Base-by-base conservation (phyloP, 208 protist genomes). In the Phytomonas serpens region DNA sequence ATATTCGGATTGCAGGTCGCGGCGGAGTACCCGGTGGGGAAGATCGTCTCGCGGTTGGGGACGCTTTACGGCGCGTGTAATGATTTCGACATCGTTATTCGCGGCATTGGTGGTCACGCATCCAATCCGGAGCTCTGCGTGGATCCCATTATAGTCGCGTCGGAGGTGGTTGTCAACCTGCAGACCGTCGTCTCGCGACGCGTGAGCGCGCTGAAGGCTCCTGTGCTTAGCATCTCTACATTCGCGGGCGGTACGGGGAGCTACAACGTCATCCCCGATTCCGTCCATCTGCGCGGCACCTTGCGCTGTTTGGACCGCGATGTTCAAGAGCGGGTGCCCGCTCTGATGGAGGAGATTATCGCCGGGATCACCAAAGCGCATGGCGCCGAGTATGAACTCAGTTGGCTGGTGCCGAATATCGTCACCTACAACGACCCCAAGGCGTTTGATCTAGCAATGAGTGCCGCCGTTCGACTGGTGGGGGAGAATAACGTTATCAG, bases 231-330 rank as follows among this genome's bases (percentile, higher is more conserved):
- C 64, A 79, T 92, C 57, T 82, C 87, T 1, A 87, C 81, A 6
- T 84, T 92, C 68, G 74, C 80, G 14, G 82, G 77, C 61, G 87
- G 87, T 2, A 77, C 76, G 34, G 83, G 83, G 10, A 86, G 79
- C 73, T 88, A 92, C 69, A 92, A 92, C 68, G 87, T 92, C 62
- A 92, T 92, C 32, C 87, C 87, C 23, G 78, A 87, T 65, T 80
- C 70, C 14, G 84, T 86, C 13, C 84, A 88, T 52, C 71, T 92
- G 73, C 84, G 84, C 14, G 87, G 87, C 51, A 92, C 87, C 31
- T 75, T 92, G 47, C 87, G 87, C 31, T 92, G 79, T 62, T 75
- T 90, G 2, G 83, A 93, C 68, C 80, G 84, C 30, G 83, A 85
- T 3, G 80, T 88, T 36, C 84, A 90, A 72, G 79, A 72, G 3